Percentiles rank a stretch among this genome's conserved stretches.
These are phyloP conservation scores for Schoenoplectus tabernaemontani DNA, from an alignment of 202 grass and related monocot genomes.

Conservation along the genomic window DNA sequence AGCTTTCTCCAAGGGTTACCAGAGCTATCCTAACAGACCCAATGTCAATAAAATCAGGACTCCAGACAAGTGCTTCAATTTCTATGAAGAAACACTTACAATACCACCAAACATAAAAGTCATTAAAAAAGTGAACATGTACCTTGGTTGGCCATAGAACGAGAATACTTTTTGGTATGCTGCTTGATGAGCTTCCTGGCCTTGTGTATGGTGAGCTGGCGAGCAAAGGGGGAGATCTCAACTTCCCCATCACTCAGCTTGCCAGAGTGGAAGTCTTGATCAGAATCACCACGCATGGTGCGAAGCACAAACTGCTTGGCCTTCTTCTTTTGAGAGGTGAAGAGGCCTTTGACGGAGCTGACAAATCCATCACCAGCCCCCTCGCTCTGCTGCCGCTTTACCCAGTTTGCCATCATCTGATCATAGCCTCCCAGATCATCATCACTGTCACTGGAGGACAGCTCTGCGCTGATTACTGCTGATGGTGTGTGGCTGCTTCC, in stretches of 20 bases:
- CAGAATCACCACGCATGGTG: slow-evolving; percentile 78
- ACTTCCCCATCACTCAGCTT: slow-evolving; percentile 80
- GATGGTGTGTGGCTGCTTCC: slow-evolving; percentile 32
- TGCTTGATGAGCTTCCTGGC: slow-evolving; percentile 75
- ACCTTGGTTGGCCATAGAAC: slow-evolving; percentile 6
- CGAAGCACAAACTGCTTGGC: slow-evolving; percentile 80
- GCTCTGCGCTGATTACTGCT: slow-evolving; percentile 22
- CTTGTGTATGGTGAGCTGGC: slow-evolving; percentile 86
- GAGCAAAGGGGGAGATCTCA: slow-evolving; percentile 87
- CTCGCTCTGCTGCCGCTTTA: slow-evolving; percentile 50
- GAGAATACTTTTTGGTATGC: slow-evolving; percentile 66
- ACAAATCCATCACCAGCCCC: slow-evolving; percentile 93
- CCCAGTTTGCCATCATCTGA: slow-evolving; percentile 64
- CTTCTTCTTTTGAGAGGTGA: slow-evolving; percentile 82
- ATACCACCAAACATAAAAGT: not conserved
- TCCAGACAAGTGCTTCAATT: not conserved
- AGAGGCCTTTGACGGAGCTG: slow-evolving; percentile 83
- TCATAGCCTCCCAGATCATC: slow-evolving; percentile 54
- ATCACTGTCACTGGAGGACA: slow-evolving; percentile 81
- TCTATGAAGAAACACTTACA: not conserved
- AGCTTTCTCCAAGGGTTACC: not conserved
- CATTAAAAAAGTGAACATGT: not conserved
- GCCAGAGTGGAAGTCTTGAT: slow-evolving; percentile 65
- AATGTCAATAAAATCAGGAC: not conserved
- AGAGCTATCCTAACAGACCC: not conserved